A percentile compares a stretch with the other conserved stretches of the same genome.
Conservation (phyloP, 192 early-diverging fungal species). For the Gigaspora rosea region DNA sequence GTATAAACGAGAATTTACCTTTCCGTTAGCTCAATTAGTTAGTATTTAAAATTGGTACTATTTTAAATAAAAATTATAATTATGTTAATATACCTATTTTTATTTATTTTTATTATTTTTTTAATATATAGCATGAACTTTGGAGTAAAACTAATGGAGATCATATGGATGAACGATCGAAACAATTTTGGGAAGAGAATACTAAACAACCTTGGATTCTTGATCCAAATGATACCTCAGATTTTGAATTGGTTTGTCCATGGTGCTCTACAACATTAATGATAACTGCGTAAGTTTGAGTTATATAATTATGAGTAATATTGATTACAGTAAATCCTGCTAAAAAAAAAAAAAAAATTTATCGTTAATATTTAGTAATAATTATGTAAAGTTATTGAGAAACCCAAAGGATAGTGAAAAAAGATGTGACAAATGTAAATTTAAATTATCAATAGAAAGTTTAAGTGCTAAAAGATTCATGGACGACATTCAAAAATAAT, state of each 20-base stretch:
- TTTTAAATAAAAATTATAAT: not conserved
- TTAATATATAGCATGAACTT: not conserved
- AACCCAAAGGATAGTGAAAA: not conserved
- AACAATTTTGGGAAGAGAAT: conserved; percentile 7
- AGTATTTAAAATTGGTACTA: not conserved
- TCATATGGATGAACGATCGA: not conserved
- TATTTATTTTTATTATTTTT: too few relatives aligned
- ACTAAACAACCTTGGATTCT: conserved; percentile 27
- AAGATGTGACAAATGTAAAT: conserved; percentile 7
- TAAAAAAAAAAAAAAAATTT: not conserved
- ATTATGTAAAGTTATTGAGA: conserved; percentile 12
- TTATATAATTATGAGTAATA: not conserved
- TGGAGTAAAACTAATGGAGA: not conserved
- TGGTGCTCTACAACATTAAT: not conserved
- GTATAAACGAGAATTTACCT: conserved; percentile 17
- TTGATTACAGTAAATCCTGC: not conserved
- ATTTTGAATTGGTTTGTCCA: conserved; percentile 19
- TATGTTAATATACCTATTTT: not conserved
- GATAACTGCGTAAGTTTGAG: not conserved
- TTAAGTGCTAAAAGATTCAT: conserved; percentile 18
- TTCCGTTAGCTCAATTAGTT: conserved; percentile 9
- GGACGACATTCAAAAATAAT: conserved; percentile 17
- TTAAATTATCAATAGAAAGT: not conserved
- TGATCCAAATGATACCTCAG: conserved; percentile 20
- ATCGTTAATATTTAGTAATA: not conserved